Base-by-base conservation (phyloP, 73 alveolate species). In the Urostyla sp. region DNA sequence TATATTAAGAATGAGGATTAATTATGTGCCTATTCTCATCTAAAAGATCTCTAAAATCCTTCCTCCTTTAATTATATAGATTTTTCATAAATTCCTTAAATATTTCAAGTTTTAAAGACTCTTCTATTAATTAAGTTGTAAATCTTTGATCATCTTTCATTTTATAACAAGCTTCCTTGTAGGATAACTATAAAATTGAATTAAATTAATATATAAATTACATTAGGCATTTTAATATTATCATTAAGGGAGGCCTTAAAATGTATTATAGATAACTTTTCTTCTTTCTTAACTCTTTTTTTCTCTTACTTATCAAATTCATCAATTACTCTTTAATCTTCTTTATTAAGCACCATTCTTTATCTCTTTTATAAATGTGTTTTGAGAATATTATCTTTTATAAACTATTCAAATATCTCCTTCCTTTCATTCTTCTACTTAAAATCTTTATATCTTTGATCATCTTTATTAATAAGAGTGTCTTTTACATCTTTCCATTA, bases 31-130 rank as follows among this genome's bases (percentile, higher is more conserved):
- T 34, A 30, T 63, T 3, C 24, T 63, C 79, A 38, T 63, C 79
- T 13, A 63, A 60, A 23, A 63, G 28, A 63, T 63, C 79, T 63
- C 79, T 63, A 32, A 63, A 63, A 13, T 63, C 79, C 45, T 63
- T 63, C 26, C 79, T 8, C 1, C 50, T 5, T n/a, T 37, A 21
- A 23, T 63, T 63, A 23, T 43, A 63, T 10, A 1, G 7, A 15
- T 63, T 60, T 43, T 28, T 40, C 79, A 63, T 63, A 23, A 16
- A 37, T 1, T 63, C 79, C 27, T 63, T 63, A 21, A 63, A 63
- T 40, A 63, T 3, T 24, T 63, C 79, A 20, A 63, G 44, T 21
- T 63, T 63, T 24, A 43, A 38, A 7, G 37, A 57, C 11, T 36
- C 16, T 10, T 57, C 11, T 46, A 63, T 1, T 26, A 37, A 63